Base-by-base conservation (phyloP, 176 grass and related monocot genomes). In the Aegilops bicornis region DNA sequence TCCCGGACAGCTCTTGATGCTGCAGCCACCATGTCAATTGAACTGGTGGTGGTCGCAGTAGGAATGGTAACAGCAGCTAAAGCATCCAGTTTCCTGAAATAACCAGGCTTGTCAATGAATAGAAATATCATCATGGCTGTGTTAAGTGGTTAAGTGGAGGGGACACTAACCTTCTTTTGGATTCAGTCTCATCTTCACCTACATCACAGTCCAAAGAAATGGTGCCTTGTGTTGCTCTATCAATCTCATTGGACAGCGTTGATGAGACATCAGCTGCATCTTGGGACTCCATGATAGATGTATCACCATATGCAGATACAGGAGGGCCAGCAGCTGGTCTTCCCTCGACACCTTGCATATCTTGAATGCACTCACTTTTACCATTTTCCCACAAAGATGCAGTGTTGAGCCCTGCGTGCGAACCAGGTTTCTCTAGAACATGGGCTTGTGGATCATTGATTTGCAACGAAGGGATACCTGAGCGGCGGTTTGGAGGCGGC, bases 1-100 rank as follows among this genome's bases (percentile, higher is more conserved):
- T 99, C 97, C 39, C 94, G 85, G 78, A 94, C 81, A 58, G 94
- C 89, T 82, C 94, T 94, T 5, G 97, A 99, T 79, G 90, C 87
- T 58, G 77, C 86, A 91, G 89, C 83, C 50, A 88, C 90, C 84
- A 97, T 95, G 60, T 99, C 97, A 80, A 97, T 89, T 36, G 83
- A 83, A 94, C 70, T 91, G 52, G 76, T 84, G 64, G 86, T 14
- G 17, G 63, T 45, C 12, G 79, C 40, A 71, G 77, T 9, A 43
- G 89, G 22, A 40, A 76, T 31, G 74, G 74, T 67, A 87, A 76
- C 39, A 68, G 48, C 4, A 75, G 60, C 85, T 79, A 83, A 91
- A 79, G 84, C 87, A 83, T 98, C 96, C 81, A 95, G 40, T 76
- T 96, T 98, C 86, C 96, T 98, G 86, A 74, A 92, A 80, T 8